Evolutionary conservation across 169 alveolate genomes (phyloP).

Genomic region (Ichthyophthirius multifiliis): DNA sequence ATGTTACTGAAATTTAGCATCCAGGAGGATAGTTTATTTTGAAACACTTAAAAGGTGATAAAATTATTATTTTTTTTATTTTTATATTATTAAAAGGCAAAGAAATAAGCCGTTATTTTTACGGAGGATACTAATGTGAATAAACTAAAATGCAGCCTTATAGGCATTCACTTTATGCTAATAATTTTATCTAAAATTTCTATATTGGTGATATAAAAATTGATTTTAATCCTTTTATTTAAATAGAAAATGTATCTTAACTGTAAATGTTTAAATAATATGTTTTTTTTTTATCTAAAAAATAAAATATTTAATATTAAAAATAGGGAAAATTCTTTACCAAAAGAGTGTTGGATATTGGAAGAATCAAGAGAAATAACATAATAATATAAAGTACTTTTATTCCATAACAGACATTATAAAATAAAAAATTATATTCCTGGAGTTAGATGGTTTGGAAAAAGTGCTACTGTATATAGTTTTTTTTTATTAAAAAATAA

Average conservation of each 20-base stretch:
- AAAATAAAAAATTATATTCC: neutral
- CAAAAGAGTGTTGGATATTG: neutral
- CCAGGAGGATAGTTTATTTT: constrained; percentile 20
- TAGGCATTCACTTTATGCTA: constrained; percentile 1
- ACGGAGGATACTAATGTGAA: constrained; percentile 3
- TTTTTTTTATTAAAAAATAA: neutral
- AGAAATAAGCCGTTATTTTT: neutral
- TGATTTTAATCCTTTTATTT: neutral
- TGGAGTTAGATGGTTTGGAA: constrained; percentile 8
- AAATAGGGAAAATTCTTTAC: neutral
- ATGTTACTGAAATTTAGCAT: neutral
- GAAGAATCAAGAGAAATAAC: neutral
- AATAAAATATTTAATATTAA: neutral
- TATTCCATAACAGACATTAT: neutral
- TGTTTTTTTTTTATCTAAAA: neutral
- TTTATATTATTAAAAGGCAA: neutral
- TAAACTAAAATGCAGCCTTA: neutral
- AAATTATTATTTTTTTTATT: neutral
- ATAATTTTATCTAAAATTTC: neutral
- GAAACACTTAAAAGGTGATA: neutral
- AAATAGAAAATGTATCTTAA: neutral
- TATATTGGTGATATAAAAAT: constrained; percentile 9
- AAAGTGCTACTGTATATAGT: neutral
- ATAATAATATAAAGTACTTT: neutral
- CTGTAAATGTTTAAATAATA: neutral